These are phyloP conservation scores for Carex littledalei DNA, from an alignment of 176 grass and related monocot genomes.

Conservation along the genomic window DNA sequence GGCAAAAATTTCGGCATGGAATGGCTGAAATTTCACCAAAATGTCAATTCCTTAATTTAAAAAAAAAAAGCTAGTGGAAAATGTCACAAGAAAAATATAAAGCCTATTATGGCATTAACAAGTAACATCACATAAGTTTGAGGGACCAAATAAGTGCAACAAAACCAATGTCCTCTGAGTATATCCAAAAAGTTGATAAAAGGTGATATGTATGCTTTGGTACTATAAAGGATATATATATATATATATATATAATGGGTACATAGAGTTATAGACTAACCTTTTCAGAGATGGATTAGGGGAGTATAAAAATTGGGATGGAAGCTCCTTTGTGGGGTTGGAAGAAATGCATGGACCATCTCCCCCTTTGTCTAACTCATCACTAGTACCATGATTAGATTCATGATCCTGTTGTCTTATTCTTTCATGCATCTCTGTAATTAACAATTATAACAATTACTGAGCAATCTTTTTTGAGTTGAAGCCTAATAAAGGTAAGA, in stretches of 20 bases:
- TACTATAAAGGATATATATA: background rate
- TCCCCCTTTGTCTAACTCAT: conserved; percentile 52
- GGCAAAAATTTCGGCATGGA: background rate
- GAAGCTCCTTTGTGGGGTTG: conserved; percentile 48
- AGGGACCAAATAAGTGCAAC: background rate
- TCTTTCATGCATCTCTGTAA: conserved; percentile 21
- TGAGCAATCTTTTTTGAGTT: background rate
- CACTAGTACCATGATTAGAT: conserved; percentile 34
- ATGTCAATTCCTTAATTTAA: background rate
- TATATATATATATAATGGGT: background rate
- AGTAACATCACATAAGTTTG: background rate
- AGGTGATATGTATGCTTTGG: background rate
- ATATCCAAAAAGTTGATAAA: conserved; percentile 19
- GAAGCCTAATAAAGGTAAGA: conserved; percentile 11
- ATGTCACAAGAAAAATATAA: background rate
- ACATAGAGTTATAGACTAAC: conserved; percentile 39
- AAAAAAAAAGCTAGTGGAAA: background rate
- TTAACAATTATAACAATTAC: conserved; percentile 45
- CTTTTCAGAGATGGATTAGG: conserved; percentile 67
- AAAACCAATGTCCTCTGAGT: background rate
- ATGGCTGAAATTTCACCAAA: background rate
- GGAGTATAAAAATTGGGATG: conserved; percentile 36
- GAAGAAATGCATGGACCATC: conserved; percentile 24
- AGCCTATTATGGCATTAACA: conserved; percentile 4
- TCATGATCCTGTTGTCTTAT: background rate